Conservation (phyloP, 306 rosid species). For the Pyrus betulifolia region DNA sequence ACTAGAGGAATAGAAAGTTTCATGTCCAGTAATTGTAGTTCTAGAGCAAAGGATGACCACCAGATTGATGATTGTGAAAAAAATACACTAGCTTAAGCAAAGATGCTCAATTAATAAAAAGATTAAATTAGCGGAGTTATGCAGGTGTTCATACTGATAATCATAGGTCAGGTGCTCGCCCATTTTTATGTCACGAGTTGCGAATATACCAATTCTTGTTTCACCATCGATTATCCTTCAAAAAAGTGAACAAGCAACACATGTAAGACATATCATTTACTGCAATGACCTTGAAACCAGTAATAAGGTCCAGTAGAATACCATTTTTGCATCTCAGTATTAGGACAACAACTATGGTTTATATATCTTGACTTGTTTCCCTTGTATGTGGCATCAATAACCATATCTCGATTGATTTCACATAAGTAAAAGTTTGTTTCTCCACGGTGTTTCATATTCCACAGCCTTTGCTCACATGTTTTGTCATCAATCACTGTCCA, state of each 20-base stretch:
- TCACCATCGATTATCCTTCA: slow-evolving; percentile 90
- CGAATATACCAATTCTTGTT: slow-evolving; percentile 91
- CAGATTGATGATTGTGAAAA: not conserved
- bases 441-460: slow-evolving; percentile 95
- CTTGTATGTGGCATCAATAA: slow-evolving; percentile 93
- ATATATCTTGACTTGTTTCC: slow-evolving; percentile 97
- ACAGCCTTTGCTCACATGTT: slow-evolving; percentile 91
- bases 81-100: not conserved
- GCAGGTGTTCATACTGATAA: slow-evolving; percentile 69
- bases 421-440: slow-evolving; percentile 95
- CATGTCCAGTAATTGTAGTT: not conserved
- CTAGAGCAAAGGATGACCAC: not conserved
- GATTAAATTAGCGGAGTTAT: slow-evolving; percentile 15
- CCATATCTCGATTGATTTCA: slow-evolving; percentile 93
- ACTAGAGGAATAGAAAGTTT: not conserved
- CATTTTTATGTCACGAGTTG: slow-evolving; percentile 57
- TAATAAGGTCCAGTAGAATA: slow-evolving; percentile 28
- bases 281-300: not conserved
- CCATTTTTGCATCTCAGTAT: slow-evolving; percentile 99
- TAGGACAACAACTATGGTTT: slow-evolving; percentile 95
- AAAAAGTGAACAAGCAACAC: not conserved
- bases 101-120: not conserved
- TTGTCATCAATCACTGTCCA: slow-evolving; percentile 82
- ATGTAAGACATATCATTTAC: slow-evolving; percentile 15
- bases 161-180: slow-evolving; percentile 95